Conservation (phyloP, 176 grass and related monocot genomes). For the Lolium perenne region DNA sequence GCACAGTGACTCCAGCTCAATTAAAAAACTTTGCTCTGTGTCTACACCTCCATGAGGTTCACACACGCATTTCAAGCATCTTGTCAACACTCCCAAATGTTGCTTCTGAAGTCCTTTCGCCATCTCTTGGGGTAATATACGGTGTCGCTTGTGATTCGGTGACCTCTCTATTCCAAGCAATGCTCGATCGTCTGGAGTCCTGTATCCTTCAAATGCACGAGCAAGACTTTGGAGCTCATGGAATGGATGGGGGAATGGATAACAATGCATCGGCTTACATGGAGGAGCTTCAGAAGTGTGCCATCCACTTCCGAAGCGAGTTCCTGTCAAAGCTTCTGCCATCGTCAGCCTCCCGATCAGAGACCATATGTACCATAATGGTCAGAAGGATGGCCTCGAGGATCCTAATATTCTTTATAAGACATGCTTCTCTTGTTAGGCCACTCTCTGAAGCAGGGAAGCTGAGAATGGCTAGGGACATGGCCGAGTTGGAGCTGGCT, state of each 20-base stretch:
- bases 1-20: conserved; percentile 78
- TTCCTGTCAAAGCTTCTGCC: conserved; percentile 90
- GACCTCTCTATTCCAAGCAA: conserved; percentile 79
- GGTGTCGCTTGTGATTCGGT: conserved; percentile 90
- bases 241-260: conserved; percentile 65
- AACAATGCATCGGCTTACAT: conserved; percentile 94
- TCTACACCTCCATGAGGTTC: conserved; percentile 93
- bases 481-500: conserved; percentile 92
- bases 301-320: conserved; percentile 85
- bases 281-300: conserved; percentile 93
- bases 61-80: conserved; percentile 70
- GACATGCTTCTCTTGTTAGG: conserved; percentile 89
- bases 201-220: conserved; percentile 91
- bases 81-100: conserved; percentile 68
- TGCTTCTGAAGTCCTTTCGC: conserved; percentile 75
- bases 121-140: conserved; percentile 79
- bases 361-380: conserved; percentile 91
- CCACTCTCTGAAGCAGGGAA: conserved; percentile 98
- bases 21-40: conserved; percentile 94
- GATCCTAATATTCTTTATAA: conserved; percentile 96
- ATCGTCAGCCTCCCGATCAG: conserved; percentile 78
- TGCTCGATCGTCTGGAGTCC: conserved; percentile 78
- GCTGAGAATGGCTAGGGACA: conserved; percentile 95
- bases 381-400: conserved; percentile 94
- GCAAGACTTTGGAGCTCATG: conserved; percentile 72